These are phyloP conservation scores for Lithocarpus polystachyus DNA, from an alignment of 306 rosid genomes.

Conservation along the genomic window DNA sequence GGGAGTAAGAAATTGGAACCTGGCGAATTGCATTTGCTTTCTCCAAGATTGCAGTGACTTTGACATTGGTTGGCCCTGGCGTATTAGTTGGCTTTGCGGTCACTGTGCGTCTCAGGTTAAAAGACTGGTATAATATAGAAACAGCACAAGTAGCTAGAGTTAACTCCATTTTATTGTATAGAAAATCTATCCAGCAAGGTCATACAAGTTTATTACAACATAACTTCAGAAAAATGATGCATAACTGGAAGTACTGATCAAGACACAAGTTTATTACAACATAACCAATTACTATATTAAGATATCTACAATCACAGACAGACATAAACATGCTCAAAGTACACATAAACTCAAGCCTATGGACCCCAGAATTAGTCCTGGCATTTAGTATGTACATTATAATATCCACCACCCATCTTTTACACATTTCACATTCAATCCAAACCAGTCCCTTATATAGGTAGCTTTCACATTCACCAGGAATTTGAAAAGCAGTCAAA, in stretches of 20 bases:
- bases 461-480: not conserved
- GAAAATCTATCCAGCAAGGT: not conserved
- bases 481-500: slow-evolving; percentile 1
- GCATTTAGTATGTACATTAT: not conserved
- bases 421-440: not conserved
- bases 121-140: slow-evolving; percentile 53
- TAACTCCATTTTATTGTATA: not conserved
- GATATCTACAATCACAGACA: not conserved
- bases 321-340: not conserved
- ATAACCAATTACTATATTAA: not conserved
- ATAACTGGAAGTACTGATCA: not conserved
- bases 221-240: not conserved
- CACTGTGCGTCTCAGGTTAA: slow-evolving; percentile 77
- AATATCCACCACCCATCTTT: too few species aligned
- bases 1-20: slow-evolving; percentile 37
- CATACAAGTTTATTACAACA: too few species aligned
- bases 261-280: not conserved
- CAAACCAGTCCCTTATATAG: not conserved
- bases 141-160: slow-evolving; percentile 15
- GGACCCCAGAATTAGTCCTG: not conserved
- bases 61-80: slow-evolving; percentile 48
- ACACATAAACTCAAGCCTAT: not conserved
- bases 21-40: slow-evolving; percentile 96
- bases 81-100: slow-evolving; percentile 46
- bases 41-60: slow-evolving; percentile 92